Percentiles rank a stretch among this genome's conserved stretches.
phyloP scores from a whole-genome alignment of 352 stramenopile species.

The Pythium apleroticum region DNA sequence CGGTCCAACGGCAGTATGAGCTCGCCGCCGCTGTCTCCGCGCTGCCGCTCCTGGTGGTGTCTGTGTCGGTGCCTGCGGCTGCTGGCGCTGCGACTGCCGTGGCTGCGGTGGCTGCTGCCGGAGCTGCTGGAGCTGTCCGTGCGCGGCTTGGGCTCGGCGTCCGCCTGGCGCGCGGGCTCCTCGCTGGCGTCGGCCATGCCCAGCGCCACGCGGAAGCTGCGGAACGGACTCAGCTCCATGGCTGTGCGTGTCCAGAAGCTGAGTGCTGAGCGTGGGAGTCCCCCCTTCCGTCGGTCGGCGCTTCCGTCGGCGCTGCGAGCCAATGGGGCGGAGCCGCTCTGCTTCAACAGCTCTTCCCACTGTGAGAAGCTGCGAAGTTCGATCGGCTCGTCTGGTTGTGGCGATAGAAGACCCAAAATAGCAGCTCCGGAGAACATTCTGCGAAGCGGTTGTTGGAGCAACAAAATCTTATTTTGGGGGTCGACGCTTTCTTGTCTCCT shows the following conservation, averaged over 20 bases:
- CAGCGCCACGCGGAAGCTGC: slow-evolving; percentile 33
- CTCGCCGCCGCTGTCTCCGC: slow-evolving; percentile 5
- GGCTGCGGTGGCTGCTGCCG: slow-evolving; percentile 22
- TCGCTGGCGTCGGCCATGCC: slow-evolving; percentile 14
- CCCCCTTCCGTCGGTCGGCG: background rate
- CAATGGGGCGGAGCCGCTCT: background rate
- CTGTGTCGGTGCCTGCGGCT: slow-evolving; percentile 5
- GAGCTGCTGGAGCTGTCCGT: slow-evolving; percentile 28
- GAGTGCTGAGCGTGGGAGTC: background rate
- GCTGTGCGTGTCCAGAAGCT: background rate
- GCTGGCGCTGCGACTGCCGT: slow-evolving; percentile 22
- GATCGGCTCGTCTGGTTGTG: background rate
- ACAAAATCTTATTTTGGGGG: background rate
- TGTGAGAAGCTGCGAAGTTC: background rate
- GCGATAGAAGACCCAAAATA: background rate
- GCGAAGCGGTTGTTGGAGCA: background rate
- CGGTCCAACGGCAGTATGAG: slow-evolving; percentile 45
- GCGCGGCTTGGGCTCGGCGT: slow-evolving; percentile 13
- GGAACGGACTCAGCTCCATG: slow-evolving; percentile 33
- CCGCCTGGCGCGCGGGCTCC: background rate
- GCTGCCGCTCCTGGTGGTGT: background rate
- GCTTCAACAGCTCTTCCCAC: background rate
- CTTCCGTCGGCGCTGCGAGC: background rate
- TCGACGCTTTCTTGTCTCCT: background rate
- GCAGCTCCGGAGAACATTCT: background rate